A percentile compares a stretch with the other conserved stretches of the same genome.
phyloP scores from a whole-genome alignment of 768 basidiomycete species.

The Suillus plorans region DNA sequence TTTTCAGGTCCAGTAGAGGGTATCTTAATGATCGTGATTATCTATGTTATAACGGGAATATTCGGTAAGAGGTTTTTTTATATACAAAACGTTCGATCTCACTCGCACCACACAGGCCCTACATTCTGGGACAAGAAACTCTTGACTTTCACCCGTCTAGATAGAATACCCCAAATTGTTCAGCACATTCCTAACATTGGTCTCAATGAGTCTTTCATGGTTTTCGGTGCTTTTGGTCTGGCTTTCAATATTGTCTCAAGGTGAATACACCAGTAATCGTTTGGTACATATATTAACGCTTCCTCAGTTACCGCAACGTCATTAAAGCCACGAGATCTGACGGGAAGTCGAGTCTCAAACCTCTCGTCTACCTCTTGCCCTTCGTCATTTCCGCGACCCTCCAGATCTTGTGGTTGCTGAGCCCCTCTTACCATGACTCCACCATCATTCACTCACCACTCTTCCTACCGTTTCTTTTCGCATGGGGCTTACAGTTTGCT shows the following conservation, averaged over 20 bases:
- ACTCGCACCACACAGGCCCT: conserved; percentile 49
- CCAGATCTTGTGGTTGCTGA: conserved; percentile 80
- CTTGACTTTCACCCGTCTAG: conserved; percentile 56
- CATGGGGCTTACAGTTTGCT: conserved; percentile 92
- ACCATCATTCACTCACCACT: conserved; percentile 73
- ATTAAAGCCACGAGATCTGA: conserved; percentile 50
- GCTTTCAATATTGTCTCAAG: conserved; percentile 79
- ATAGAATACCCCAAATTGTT: conserved; percentile 47
- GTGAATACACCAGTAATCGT: conserved; percentile 30
- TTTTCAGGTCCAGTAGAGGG: conserved; percentile 98
- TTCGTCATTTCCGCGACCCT: conserved; percentile 70
- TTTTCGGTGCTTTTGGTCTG: conserved; percentile 67
- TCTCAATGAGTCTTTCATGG: conserved; percentile 87
- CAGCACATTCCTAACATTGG: conserved; percentile 60
- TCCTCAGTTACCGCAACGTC: conserved; percentile 75
- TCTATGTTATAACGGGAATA: conserved; percentile 78
- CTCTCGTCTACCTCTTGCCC: conserved; percentile 76
- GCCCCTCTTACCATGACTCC: conserved; percentile 58
- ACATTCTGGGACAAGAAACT: conserved; percentile 77
- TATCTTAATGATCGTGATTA: conserved; percentile 77
- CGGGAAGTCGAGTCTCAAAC: conserved; percentile 45
- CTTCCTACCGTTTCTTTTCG: conserved; percentile 85
- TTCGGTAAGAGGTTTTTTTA: conserved; percentile 47
- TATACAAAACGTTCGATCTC: not conserved
- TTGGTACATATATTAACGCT: conserved; percentile 5